Conservation (phyloP, 1,284 basidiomycete species). For the Cutaneotrichosporon sp. region DNA sequence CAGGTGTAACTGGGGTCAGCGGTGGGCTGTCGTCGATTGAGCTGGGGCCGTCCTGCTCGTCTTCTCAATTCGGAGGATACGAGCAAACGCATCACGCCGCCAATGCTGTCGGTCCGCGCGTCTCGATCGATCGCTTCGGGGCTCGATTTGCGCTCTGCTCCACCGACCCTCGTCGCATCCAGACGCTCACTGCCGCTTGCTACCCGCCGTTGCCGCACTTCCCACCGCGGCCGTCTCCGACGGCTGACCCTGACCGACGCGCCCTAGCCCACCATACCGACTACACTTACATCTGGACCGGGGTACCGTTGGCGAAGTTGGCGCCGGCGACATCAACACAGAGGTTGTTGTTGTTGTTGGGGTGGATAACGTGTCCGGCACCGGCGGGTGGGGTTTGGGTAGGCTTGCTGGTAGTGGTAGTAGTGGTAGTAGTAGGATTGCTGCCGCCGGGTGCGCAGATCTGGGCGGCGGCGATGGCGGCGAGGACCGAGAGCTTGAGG, state of each 20-base stretch:
- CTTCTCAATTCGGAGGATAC: no score
- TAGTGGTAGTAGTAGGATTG: slow-evolving; percentile 8
- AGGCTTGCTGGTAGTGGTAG: slow-evolving; percentile 9
- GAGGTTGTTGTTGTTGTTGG: slow-evolving; percentile 9
- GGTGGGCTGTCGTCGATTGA: no score
- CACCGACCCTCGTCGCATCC: no score
- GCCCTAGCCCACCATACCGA: background rate
- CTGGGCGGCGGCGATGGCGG: slow-evolving; percentile 11
- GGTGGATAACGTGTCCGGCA: slow-evolving; percentile 7
- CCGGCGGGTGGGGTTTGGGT: background rate
- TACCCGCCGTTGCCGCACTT: no score
- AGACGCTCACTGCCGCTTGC: no score
- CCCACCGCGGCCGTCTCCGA: no score
- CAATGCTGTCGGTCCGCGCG: no score
- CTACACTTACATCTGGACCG: slow-evolving; percentile 19
- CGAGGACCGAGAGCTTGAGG: slow-evolving; percentile 14
- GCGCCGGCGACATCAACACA: slow-evolving; percentile 19
- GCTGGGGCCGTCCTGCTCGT: no score
- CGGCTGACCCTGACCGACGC: no score
- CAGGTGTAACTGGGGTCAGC: slow-evolving; percentile 16
- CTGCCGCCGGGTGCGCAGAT: slow-evolving; percentile 10
- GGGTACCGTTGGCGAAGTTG: slow-evolving; percentile 20
- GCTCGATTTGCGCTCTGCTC: no score
- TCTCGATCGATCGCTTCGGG: no score
- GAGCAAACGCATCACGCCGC: no score